Base-by-base conservation (phyloP, 208 protist genomes). In the Acanthamoeba culbertsoni region DNA sequence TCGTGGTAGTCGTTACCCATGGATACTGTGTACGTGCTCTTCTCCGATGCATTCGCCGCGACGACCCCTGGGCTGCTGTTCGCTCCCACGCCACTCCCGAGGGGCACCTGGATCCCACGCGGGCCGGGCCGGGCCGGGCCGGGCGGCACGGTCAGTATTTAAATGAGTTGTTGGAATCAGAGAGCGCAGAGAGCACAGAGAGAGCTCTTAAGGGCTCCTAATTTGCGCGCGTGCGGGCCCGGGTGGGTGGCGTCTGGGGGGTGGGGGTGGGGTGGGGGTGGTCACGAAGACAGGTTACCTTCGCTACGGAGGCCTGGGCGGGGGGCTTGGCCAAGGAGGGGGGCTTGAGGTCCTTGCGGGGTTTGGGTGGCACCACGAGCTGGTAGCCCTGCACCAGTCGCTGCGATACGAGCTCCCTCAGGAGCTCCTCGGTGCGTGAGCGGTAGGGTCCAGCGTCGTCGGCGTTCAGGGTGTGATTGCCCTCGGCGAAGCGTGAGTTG, bases 301-400 rank as follows among this genome's bases (percentile, higher is more conserved):
- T n/a, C n/a, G n/a, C n/a, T n/a, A n/a, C n/a, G n/a, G n/a, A n/a
- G n/a, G n/a, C n/a, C n/a, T n/a, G n/a, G n/a, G n/a, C n/a, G n/a
- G n/a, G n/a, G n/a, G n/a, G n/a, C n/a, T n/a, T n/a, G n/a, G n/a
- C n/a, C 3, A 20, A 28, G 37, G 7, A 20, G 1, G 10, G 33
- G 6, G 26, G 40, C 42, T 79, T 79, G 42, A 48, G 68, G 37
- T 88, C 77, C 18, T 88, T 55, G 28, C 31, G 42, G 1, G 77
- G 77, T 42, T 55, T 65, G 26, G 89, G 89, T 14, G 84, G 35
- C 62, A 96, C 79, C 2, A 96, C 62, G 16, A 96, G 40, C 73
- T 96, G 95, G 91, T 96, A 96, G 43, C 94, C 95, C 77, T 96
- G 95, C 0, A 90, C 95, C 0, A 96, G 88, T 31, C 96, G 94